These are phyloP conservation scores for Nicotiana attenuata DNA, from an alignment of 257 asterid species.

Conservation along the genomic window DNA sequence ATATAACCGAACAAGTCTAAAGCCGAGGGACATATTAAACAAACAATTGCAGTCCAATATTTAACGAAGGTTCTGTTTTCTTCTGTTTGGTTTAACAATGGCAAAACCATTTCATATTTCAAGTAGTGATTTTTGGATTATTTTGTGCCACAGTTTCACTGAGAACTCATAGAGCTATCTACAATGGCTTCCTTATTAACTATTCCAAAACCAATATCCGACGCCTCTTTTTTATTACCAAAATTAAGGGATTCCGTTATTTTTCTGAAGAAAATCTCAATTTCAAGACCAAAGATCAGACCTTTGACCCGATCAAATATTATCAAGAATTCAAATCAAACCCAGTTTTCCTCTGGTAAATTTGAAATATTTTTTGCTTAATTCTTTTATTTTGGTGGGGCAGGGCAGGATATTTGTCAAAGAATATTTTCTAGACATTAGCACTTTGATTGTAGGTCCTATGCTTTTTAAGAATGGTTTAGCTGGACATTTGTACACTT, in stretches of 20 bases:
- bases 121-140: no score
- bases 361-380: not conserved
- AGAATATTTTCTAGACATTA: no score
- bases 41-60: not conserved
- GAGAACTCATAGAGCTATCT: no score
- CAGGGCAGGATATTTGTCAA: no score
- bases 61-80: not conserved
- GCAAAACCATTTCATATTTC: not conserved
- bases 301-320: constrained; percentile 19
- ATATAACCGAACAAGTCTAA: no score
- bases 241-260: constrained; percentile 18
- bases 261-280: constrained; percentile 19
- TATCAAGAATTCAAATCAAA: constrained; percentile 32
- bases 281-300: constrained; percentile 30
- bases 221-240: constrained; percentile 15
- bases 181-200: constrained; percentile 38
- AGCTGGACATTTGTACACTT: no score
- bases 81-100: not conserved
- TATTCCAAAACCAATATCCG: constrained; percentile 36
- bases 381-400: not conserved
- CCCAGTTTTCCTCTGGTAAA: constrained; percentile 45
- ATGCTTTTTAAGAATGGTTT: no score
- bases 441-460: no score
- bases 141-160: no score
- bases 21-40: no score